Evolutionary conservation across 441 rosid species (phyloP).

Genomic region (Bruguiera hainesii): DNA sequence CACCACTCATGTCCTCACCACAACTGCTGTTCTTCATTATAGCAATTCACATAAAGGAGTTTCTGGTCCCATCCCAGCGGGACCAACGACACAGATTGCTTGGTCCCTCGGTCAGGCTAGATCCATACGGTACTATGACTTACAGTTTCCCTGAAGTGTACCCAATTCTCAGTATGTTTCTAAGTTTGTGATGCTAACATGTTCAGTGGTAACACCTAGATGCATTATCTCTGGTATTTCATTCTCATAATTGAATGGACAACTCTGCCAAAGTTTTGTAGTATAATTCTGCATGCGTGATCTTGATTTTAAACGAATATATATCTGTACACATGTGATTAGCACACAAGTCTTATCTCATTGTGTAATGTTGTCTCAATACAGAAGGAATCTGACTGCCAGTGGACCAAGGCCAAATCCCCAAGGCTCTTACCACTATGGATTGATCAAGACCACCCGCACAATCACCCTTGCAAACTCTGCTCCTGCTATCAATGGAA

Average conservation of each 20-base stretch:
- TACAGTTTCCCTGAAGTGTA: too few species aligned
- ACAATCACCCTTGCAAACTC: conserved; percentile 55
- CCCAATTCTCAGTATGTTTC: too few species aligned
- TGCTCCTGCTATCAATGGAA: conserved; percentile 52
- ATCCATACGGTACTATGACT: conserved; percentile 53
- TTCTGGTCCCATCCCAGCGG: conserved; percentile 72
- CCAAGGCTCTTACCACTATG: conserved; percentile 81
- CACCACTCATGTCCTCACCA: conserved; percentile 51
- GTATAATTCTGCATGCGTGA: too few species aligned
- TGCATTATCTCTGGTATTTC: too few species aligned
- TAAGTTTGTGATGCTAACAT: too few species aligned
- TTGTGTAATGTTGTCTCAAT: too few species aligned
- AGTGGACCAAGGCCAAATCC: conserved; percentile 88
- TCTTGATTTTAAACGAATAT: too few species aligned
- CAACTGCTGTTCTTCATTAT: conserved; percentile 67
- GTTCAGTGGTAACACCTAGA: too few species aligned
- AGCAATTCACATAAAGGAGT: conserved; percentile 58
- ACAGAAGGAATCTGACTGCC: conserved; percentile 54
- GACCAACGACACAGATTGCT: conserved; percentile 66
- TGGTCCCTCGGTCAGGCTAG: conserved; percentile 94
- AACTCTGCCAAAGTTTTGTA: too few species aligned
- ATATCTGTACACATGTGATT: too few species aligned
- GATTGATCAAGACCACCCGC: conserved; percentile 50
- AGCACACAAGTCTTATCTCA: too few species aligned
- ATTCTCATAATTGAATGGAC: too few species aligned